phyloP scores from a whole-genome alignment of 371 early-diverging fungal genomes.

The Mortierella polycephala region DNA sequence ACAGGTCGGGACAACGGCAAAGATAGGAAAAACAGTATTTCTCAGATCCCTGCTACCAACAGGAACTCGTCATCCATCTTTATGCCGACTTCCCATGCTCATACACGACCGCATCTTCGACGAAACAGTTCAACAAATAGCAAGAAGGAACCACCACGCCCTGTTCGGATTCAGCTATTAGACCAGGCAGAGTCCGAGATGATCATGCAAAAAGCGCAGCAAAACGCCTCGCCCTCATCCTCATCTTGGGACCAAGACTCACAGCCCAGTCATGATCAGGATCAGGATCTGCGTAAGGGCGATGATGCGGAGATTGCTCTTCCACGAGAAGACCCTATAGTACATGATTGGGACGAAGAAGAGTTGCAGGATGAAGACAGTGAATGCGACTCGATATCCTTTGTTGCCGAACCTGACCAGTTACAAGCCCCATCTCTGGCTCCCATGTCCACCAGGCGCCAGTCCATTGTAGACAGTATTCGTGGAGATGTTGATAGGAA shows the following conservation, averaged over 20 bases:
- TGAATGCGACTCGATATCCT: neutral
- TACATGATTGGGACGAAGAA: constrained; percentile 52
- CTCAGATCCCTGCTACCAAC: neutral
- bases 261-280: neutral
- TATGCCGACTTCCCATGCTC: constrained; percentile 12
- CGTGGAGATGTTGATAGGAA: neutral
- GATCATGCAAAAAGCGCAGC: constrained; percentile 23
- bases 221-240: neutral
- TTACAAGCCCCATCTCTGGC: neutral
- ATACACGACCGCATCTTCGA: neutral
- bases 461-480: constrained; percentile 3
- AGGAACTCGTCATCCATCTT: constrained; percentile 16
- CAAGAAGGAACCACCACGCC: constrained; percentile 31
- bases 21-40: neutral
- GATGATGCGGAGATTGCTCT: constrained; percentile 18
- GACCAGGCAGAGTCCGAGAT: constrained; percentile 38
- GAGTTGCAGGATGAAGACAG: constrained; percentile 47
- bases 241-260: neutral
- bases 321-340: constrained; percentile 26
- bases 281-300: neutral
- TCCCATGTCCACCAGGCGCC: neutral
- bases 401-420: neutral
- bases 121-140: constrained; percentile 4
- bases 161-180: constrained; percentile 41
- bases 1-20: neutral